Conservation (phyloP, 139 green algal species). For the Chlorella vulgaris region DNA sequence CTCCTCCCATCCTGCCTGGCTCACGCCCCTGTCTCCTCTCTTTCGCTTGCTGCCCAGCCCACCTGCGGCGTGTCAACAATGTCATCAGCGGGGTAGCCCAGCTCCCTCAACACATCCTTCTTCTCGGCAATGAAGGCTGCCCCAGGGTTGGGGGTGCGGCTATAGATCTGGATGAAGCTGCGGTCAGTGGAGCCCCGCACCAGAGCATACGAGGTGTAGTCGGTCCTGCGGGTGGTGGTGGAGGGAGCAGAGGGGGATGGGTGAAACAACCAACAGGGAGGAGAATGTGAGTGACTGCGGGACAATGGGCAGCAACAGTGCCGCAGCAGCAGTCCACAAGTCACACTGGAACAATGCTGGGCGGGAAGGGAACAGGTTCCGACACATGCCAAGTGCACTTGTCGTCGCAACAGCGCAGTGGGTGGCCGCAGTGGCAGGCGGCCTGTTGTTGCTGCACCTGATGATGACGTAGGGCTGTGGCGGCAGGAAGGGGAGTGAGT, state of each 20-base stretch:
- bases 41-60: neutral
- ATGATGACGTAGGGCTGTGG: constrained; percentile 54
- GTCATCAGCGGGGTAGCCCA: constrained; percentile 42
- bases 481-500: constrained; percentile 59
- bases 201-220: constrained; percentile 60
- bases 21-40: neutral
- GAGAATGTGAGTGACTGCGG: neutral
- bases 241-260: neutral
- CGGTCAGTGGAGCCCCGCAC: constrained; percentile 50
- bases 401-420: no score
- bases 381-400: no score
- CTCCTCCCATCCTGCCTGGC: neutral
- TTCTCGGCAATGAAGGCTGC: constrained; percentile 44
- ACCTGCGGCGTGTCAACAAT: constrained; percentile 58
- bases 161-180: constrained; percentile 64
- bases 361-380: no score
- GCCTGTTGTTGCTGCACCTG: neutral
- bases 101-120: constrained; percentile 39
- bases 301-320: no score
- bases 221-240: constrained; percentile 24
- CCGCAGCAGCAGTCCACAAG: no score
- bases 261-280: neutral
- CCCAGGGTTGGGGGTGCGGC: constrained; percentile 52
- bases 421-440: neutral
- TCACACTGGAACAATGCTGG: no score